Evolutionary conservation across 2,329 filamentous ascomycete genomes (phyloP).

Genomic region (Hypoxylon sp.): DNA sequence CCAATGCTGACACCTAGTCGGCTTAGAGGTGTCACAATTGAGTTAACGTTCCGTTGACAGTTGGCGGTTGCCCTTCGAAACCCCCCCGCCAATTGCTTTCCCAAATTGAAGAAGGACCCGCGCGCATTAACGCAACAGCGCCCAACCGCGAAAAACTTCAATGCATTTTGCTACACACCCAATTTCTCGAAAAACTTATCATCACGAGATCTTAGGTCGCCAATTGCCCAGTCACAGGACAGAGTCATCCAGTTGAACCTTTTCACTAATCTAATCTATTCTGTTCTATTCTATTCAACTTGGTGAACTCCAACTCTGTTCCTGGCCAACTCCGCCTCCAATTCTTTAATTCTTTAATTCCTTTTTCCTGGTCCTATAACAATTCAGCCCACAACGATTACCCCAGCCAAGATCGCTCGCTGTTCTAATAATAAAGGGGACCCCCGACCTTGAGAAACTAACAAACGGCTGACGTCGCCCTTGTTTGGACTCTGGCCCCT

Average conservation of each 20-base stretch:
- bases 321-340: conserved; percentile 23
- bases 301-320: conserved; percentile 20
- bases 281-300: neutral
- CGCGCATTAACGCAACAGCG: conserved; percentile 47
- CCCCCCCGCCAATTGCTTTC: conserved; percentile 8
- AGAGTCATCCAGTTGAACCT: conserved; percentile 5
- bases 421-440: conserved; percentile 44
- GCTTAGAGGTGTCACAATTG: neutral
- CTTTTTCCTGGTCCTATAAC: conserved; percentile 18
- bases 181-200: conserved; percentile 22
- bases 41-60: conserved; percentile 11
- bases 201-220: conserved; percentile 28
- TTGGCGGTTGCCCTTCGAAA: conserved; percentile 5
- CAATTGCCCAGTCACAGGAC: conserved; percentile 36
- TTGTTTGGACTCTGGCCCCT: conserved; percentile 19
- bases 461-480: conserved; percentile 19
- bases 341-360: conserved; percentile 38
- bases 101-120: conserved; percentile 20
- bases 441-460: conserved; percentile 23
- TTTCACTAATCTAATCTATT: conserved; percentile 7
- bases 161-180: conserved; percentile 32
- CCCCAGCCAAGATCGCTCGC: conserved; percentile 32
- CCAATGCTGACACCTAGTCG: conserved; percentile 5
- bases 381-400: conserved; percentile 23
- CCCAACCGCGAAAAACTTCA: conserved; percentile 47